Base-by-base conservation (phyloP, 1,139 yeast species). In the Debaryomyces singareniensis region DNA sequence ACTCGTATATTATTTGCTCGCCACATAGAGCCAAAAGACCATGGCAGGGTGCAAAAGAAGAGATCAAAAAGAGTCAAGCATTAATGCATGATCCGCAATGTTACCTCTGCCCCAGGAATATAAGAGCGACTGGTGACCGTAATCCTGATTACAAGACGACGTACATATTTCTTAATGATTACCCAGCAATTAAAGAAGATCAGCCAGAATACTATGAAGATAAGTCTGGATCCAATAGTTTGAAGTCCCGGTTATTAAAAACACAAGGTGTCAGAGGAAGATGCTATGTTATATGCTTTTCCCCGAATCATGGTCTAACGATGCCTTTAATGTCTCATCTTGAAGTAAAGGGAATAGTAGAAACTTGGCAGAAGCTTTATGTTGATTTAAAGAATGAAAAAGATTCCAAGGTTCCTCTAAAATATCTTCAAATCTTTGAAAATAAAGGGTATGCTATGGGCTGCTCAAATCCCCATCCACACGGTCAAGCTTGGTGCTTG, bases 401-500 rank as follows among this genome's bases (percentile, higher is more conserved):
- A 4, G 63, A 62, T 20, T 18, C 9, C n/a, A 51, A 52, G 4
- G 70, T 70, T 16, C 74, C 80, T 16, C 71, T 53, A 49, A 67
- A 65, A 38, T 80, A 81, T 53, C 58, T 81, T 38, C 89, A 80
- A 55, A 78, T 81, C 27, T 81, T 81, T 48, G 91, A 81, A 48
- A 81, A 81, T 52, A 81, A 80, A 55, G 91, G 91, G 16, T 64
- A 75, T 29, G 83, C 84, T 5, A 81, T 81, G 91, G 89, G 91
- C 23, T 81, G 89, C 47, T 78, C 87, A 2, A 81, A 81, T 47
- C 83, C 87, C 3, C 91, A 81, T 50, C 89, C 89, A 10, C 91
- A 81, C 45, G 78, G 78, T 12, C 91, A 81, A 55, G 86, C 83
- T 6, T 81, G 91, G 91, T 75, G 83, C 53, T 64, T 81, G 32